A percentile compares a stretch with the other conserved stretches of the same genome.
phyloP scores from a whole-genome alignment of 352 stramenopile species.

The Pythium aristosporum region DNA sequence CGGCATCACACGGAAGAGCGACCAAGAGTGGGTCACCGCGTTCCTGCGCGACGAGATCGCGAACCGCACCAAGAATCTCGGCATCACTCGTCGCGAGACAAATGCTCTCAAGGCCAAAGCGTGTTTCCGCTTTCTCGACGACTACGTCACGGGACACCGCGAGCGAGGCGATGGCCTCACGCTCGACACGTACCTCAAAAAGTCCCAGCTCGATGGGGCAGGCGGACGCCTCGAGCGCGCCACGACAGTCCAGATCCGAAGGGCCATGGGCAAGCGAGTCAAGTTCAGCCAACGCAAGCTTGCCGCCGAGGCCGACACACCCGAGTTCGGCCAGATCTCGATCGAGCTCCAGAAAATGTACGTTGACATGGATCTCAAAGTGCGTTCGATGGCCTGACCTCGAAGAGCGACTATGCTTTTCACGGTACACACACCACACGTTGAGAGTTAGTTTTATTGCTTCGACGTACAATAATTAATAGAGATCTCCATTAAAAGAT shows the following conservation, averaged over 20 bases:
- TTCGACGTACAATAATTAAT: too few species aligned
- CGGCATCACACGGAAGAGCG: background rate
- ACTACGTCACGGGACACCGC: constrained; percentile 7
- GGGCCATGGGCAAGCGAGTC: constrained; percentile 6
- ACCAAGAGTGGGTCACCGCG: background rate
- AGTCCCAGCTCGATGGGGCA: background rate
- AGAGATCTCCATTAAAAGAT: background rate
- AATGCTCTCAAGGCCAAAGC: background rate
- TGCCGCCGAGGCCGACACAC: background rate
- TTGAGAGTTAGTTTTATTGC: background rate
- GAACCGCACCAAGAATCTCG: constrained; percentile 2
- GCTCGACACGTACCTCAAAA: constrained; percentile 6
- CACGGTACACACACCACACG: background rate
- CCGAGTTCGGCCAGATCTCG: background rate
- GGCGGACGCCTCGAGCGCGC: background rate
- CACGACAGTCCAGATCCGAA: constrained; percentile 2
- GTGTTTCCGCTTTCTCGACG: constrained; percentile 3
- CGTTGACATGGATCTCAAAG: constrained; percentile 7
- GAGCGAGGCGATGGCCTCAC: constrained; percentile 2
- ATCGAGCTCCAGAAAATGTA: constrained; percentile 6
- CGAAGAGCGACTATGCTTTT: background rate
- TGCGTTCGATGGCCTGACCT: background rate
- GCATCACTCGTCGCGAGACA: background rate
- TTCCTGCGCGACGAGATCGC: constrained; percentile 8
- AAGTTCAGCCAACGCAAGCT: constrained; percentile 12